Percentiles rank a stretch among this genome's conserved stretches.
Evolutionary conservation across 1,139 yeast species (phyloP).

Genomic region (Sugiyamaella grinbergsii): DNA sequence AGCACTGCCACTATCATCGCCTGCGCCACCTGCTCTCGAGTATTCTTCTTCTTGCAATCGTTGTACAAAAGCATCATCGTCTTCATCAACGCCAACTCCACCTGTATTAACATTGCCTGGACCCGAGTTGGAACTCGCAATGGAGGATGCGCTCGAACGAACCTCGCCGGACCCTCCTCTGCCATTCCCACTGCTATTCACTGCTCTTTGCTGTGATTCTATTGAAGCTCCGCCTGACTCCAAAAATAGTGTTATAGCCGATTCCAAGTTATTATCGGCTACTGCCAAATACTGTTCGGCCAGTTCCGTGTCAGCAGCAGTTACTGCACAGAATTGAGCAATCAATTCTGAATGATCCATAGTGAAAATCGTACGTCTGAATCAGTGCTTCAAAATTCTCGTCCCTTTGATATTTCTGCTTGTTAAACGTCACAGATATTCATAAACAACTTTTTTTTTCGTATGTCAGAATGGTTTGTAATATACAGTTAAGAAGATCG

Average conservation of each 20-base stretch:
- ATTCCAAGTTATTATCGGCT: constrained; percentile 76
- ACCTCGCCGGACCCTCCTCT: constrained; percentile 44
- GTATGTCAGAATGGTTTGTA: too few relatives aligned
- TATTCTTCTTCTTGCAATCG: constrained; percentile 21
- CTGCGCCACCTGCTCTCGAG: constrained; percentile 44
- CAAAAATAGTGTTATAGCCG: constrained; percentile 81
- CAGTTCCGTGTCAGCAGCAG: constrained; percentile 68
- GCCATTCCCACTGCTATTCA: constrained; percentile 48
- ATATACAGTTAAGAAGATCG: too few relatives aligned
- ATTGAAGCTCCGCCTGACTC: constrained; percentile 62
- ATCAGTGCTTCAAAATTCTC: too few relatives aligned
- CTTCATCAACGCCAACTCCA: constrained; percentile 7
- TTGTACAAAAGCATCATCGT: constrained; percentile 19
- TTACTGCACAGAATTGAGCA: constrained; percentile 79
- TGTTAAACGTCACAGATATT: too few relatives aligned
- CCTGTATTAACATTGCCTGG: not conserved
- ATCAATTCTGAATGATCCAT: constrained; percentile 48
- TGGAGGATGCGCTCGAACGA: constrained; percentile 53
- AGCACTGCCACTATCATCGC: constrained; percentile 48
- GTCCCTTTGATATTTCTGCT: too few relatives aligned
- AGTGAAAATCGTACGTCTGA: too few relatives aligned
- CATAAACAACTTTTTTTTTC: too few relatives aligned
- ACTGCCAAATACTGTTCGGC: constrained; percentile 82
- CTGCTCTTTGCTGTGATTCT: constrained; percentile 38
- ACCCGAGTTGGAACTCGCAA: constrained; percentile 34